Percentiles rank a stretch among this genome's conserved stretches.
Conservation (phyloP, 495 filamentous ascomycete genomes). For the Lasiosphaeris hirsuta region DNA sequence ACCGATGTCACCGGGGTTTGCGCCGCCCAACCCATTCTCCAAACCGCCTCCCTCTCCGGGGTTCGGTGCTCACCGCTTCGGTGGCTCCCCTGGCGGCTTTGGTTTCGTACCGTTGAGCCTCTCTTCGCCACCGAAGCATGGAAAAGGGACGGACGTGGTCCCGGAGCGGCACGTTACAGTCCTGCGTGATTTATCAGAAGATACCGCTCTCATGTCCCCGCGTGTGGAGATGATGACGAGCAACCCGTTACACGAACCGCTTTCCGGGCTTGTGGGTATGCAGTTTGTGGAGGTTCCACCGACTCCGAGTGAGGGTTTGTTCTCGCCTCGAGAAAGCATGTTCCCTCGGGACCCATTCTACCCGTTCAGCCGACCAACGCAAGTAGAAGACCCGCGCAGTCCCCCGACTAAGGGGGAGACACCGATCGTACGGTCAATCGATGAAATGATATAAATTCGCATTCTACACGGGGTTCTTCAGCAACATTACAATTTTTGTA, state of each 20-base stretch:
- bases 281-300: conserved; percentile 47
- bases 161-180: conserved; percentile 30
- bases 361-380: conserved; percentile 41
- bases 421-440: conserved; percentile 65
- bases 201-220: conserved; percentile 48
- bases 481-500: background rate
- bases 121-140: conserved; percentile 11
- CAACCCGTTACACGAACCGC: conserved; percentile 46
- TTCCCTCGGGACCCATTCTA: conserved; percentile 50
- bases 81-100: conserved; percentile 24
- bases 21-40: conserved; percentile 19
- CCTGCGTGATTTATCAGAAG: conserved; percentile 31
- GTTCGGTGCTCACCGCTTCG: conserved; percentile 37
- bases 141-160: conserved; percentile 16
- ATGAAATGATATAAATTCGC: conserved; percentile 47
- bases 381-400: conserved; percentile 58
- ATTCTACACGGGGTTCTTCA: background rate
- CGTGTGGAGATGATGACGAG: conserved; percentile 51
- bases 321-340: conserved; percentile 49
- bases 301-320: conserved; percentile 42
- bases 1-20: conserved; percentile 24
- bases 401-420: conserved; percentile 61
- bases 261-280: conserved; percentile 37
- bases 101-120: conserved; percentile 33
- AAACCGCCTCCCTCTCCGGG: conserved; percentile 40